These are phyloP conservation scores for Termitomyces heimii DNA, from an alignment of 768 basidiomycete species.

Conservation along the genomic window DNA sequence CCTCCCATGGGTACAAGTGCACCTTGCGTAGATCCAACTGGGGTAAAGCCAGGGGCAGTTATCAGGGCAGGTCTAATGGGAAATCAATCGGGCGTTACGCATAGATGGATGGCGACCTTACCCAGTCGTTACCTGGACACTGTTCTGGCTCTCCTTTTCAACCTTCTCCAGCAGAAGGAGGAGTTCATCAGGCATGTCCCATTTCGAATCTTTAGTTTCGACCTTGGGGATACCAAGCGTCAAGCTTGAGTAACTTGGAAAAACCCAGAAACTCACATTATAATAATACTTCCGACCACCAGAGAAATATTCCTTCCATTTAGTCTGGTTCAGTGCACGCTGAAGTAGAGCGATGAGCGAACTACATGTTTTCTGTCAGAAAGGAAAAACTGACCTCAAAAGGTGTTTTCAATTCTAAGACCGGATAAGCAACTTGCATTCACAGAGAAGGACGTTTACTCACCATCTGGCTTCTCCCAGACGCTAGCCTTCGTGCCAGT, in stretches of 20 bases:
- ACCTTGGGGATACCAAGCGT: conserved; percentile 38
- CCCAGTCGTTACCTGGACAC: conserved; percentile 28
- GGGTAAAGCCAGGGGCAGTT: conserved; percentile 37
- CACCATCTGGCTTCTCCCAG: conserved; percentile 98
- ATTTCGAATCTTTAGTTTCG: conserved; percentile 89
- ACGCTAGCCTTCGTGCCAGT: conserved; percentile 83
- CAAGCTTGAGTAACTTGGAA: neutral
- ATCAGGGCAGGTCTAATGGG: conserved; percentile 23
- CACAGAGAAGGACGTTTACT: conserved; percentile 15
- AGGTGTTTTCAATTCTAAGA: conserved; percentile 77
- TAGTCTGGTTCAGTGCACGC: conserved; percentile 84
- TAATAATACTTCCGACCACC: conserved; percentile 91
- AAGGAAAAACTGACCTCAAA: conserved; percentile 61
- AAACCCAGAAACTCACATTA: conserved; percentile 44
- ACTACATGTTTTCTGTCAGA: conserved; percentile 5
- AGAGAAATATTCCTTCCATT: conserved; percentile 96
- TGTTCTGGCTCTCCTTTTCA: conserved; percentile 59
- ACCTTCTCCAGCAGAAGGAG: conserved; percentile 79
- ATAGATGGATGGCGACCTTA: conserved; percentile 11
- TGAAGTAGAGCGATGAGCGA: conserved; percentile 23
- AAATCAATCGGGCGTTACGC: neutral
- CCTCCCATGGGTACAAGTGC: conserved; percentile 48
- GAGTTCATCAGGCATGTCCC: conserved; percentile 96
- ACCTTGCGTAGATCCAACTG: conserved; percentile 42
- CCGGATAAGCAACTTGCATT: conserved; percentile 4